Evolutionary conservation across 2,329 filamentous ascomycete genomes (phyloP).

Genomic region (Fusarium nelsonii): DNA sequence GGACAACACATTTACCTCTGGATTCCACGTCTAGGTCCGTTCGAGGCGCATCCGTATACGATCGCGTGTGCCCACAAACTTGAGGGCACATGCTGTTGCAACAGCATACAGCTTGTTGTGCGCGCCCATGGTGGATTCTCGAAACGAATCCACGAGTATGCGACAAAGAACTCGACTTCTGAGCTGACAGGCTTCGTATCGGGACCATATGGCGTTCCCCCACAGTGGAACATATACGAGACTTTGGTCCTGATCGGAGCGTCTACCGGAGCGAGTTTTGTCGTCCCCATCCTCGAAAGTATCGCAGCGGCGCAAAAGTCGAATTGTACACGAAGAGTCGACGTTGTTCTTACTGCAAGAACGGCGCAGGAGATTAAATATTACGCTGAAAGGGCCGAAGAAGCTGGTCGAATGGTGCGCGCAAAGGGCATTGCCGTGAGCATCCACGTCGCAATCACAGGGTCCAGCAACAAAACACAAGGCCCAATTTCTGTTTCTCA

Average conservation of each 20-base stretch:
- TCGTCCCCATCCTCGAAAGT: slow-evolving; percentile 69
- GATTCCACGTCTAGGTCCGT: slow-evolving; percentile 65
- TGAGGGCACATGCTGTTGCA: slow-evolving; percentile 66
- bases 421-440: slow-evolving; percentile 62
- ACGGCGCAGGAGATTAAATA: slow-evolving; percentile 67
- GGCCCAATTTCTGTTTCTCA: slow-evolving; percentile 51
- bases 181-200: slow-evolving; percentile 59
- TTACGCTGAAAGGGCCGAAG: slow-evolving; percentile 64
- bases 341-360: slow-evolving; percentile 65
- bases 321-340: slow-evolving; percentile 65
- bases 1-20: slow-evolving; percentile 73
- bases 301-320: slow-evolving; percentile 57
- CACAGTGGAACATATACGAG: slow-evolving; percentile 69
- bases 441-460: slow-evolving; percentile 68
- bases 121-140: slow-evolving; percentile 70
- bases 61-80: slow-evolving; percentile 68
- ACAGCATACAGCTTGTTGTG: slow-evolving; percentile 70
- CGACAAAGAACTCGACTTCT: slow-evolving; percentile 54
- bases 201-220: slow-evolving; percentile 68
- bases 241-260: slow-evolving; percentile 71
- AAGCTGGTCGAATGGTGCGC: slow-evolving; percentile 56
- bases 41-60: slow-evolving; percentile 72
- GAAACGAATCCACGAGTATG: slow-evolving; percentile 62
- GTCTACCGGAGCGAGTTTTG: slow-evolving; percentile 73
- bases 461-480: slow-evolving; percentile 22